Evolutionary conservation across 73 alveolate genomes (phyloP), one percentile per base, ranked within the genome.

Genomic region (Tetrahymena borealis): DNA sequence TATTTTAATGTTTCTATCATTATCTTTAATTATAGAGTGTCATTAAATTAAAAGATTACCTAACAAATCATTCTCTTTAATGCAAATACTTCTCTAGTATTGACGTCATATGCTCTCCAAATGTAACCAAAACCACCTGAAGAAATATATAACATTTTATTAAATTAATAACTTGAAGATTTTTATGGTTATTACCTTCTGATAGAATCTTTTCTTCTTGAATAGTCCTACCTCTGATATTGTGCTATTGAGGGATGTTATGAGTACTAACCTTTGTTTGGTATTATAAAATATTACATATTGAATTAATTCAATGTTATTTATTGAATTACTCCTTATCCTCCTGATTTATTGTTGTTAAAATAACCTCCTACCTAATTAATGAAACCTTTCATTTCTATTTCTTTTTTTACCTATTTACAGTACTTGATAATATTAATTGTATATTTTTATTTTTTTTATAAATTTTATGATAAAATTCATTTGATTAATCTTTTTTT

Each of bases 191-290:
- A n/a, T 60, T 60, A 60, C 85, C 95, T 92, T 92, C 95, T 18
- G 95, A 92, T 77, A 92, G 91, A 40, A 92, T 78, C 37, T 92
- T 92, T 92, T 92, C 95, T 78, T 92, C 95, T 38, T 42, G 32
- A 78, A 92, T 78, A 39, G 78, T 39, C 43, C 95, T 33, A 36
- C 79, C 79, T 38, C 77, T 42, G 7, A 90, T 39, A 31, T 24
- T 36, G 32, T 79, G 85, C 35, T 60, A 60, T n/a, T 60, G 28
- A n/a, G 85, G 85, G n/a, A 60, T 35, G 28, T 60, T 35, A n/a
- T 60, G 85, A 6, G 85, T 60, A 18, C 85, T 60, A 1, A 60
- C 85, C 85, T 60, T 5, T 60, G 7, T 6, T 60, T 60, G n/a
- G 28, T 24, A 0, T 7, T 24, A 28, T 60, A 60, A 20, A 60